A percentile compares a stretch with the other conserved stretches of the same genome.
These are phyloP conservation scores for Hymenoscyphus linearis DNA, from an alignment of 2,329 filamentous ascomycete genomes.

Conservation along the genomic window DNA sequence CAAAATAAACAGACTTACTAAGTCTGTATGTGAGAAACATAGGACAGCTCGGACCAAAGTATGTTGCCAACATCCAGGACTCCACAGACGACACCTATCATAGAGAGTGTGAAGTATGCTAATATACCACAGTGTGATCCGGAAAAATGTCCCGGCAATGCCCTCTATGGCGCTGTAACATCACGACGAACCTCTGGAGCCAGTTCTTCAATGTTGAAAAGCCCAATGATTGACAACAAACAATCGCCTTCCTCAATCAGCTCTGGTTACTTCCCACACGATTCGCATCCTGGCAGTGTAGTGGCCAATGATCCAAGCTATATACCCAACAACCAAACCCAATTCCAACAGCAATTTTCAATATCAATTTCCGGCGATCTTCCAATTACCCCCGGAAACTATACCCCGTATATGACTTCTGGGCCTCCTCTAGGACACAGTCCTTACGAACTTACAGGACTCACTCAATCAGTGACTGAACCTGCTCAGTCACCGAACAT, in stretches of 20 bases:
- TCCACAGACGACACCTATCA: no score
- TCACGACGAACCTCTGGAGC: not conserved
- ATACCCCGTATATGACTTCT: not conserved
- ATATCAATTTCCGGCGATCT: not conserved
- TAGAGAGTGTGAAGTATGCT: no score
- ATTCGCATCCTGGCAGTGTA: not conserved
- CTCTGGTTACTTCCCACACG: not conserved
- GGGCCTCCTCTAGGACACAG: not conserved
- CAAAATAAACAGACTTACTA: not conserved
- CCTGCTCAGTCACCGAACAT: not conserved
- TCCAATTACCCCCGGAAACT: not conserved
- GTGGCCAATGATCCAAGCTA: no score
- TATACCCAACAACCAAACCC: not conserved
- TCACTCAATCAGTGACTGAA: not conserved
- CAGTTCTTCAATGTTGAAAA: not conserved
- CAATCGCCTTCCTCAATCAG: not conserved
- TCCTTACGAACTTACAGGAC: not conserved
- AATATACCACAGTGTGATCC: not conserved
- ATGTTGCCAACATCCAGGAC: not conserved
- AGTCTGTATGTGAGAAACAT: not conserved
- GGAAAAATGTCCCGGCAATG: not conserved
- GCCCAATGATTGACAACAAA: not conserved
- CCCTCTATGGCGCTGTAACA: not conserved
- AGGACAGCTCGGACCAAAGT: not conserved
- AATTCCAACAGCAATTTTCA: no score